These are phyloP conservation scores for Colletotrichum nymphaeae DNA, from an alignment of 2,329 filamentous ascomycete species.

Conservation along the genomic window DNA sequence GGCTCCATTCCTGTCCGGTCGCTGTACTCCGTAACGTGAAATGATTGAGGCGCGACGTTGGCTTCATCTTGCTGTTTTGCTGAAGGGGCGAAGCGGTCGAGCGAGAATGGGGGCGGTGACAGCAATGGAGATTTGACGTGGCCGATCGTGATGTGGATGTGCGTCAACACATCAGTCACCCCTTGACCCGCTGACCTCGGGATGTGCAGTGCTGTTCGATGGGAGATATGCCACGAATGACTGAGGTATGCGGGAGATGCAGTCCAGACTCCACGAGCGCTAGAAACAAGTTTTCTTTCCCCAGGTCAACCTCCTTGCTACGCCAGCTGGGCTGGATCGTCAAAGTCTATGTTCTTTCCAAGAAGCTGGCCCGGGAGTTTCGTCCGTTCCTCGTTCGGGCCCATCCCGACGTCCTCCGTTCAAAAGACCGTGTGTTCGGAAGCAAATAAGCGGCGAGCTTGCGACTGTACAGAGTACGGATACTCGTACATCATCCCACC, in stretches of 20 bases:
- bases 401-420: not conserved
- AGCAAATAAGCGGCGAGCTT: not conserved
- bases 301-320: not conserved
- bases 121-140: not conserved
- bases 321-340: not conserved
- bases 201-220: not conserved
- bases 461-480: not conserved
- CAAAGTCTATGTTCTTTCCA: not conserved
- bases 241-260: not conserved
- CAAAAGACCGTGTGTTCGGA: not conserved
- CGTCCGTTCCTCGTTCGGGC: not conserved
- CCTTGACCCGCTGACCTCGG: not conserved
- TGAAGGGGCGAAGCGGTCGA: not conserved
- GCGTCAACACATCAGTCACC: not conserved
- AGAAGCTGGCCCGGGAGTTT: not conserved
- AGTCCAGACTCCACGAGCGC: not conserved
- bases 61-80: not conserved
- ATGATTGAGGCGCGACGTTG: slow-evolving; percentile 1
- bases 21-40: slow-evolving; percentile 7
- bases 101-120: not conserved
- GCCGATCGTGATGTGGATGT: slow-evolving; percentile 10
- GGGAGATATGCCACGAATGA: not conserved
- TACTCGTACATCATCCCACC: not conserved
- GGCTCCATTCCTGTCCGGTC: not conserved
- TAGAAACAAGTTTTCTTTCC: not conserved